These are phyloP conservation scores for Discostella stelligeroides DNA, from an alignment of 108 stramenopile genomes.

Conservation along the genomic window DNA sequence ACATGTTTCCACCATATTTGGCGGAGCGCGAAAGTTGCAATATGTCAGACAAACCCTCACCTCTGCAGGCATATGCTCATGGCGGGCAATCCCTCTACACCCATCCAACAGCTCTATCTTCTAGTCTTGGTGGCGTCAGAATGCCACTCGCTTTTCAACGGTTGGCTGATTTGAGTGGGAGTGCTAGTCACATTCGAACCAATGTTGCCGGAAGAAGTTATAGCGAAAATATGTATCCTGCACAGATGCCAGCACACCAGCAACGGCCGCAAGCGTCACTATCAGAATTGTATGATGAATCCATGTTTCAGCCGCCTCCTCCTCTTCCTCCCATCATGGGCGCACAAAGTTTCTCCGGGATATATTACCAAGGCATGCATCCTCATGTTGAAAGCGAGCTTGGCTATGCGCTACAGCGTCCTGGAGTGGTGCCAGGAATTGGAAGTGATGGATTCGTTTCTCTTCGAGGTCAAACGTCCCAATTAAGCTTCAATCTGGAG, in stretches of 20 bases:
- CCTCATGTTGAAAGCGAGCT: constrained; percentile 63
- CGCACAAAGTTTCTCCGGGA: constrained; percentile 61
- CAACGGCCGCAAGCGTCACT: constrained; percentile 33
- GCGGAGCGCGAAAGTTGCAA: too few species aligned
- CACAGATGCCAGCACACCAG: constrained; percentile 30
- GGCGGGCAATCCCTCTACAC: neutral
- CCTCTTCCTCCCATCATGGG: constrained; percentile 42
- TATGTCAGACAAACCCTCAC: constrained; percentile 21
- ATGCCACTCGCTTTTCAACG: constrained; percentile 25
- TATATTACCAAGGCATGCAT: constrained; percentile 42
- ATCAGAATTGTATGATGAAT: constrained; percentile 10
- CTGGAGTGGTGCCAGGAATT: constrained; percentile 74
- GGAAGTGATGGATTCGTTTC: constrained; percentile 14
- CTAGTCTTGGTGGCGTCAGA: constrained; percentile 32
- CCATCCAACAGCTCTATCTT: constrained; percentile 26
- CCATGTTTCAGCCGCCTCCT: constrained; percentile 18
- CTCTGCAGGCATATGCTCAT: constrained; percentile 11
- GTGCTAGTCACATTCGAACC: neutral
- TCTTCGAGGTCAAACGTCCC: constrained; percentile 37
- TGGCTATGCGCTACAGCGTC: constrained; percentile 76
- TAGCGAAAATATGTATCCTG: constrained; percentile 36
- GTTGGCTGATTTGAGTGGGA: constrained; percentile 11
- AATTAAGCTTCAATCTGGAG: neutral
- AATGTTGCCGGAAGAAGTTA: constrained; percentile 35
- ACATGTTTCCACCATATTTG: constrained; percentile 13